A percentile compares a stretch with the other conserved stretches of the same genome.
phyloP scores from a whole-genome alignment of 192 early-diverging fungal species.

The Gigaspora rosea region DNA sequence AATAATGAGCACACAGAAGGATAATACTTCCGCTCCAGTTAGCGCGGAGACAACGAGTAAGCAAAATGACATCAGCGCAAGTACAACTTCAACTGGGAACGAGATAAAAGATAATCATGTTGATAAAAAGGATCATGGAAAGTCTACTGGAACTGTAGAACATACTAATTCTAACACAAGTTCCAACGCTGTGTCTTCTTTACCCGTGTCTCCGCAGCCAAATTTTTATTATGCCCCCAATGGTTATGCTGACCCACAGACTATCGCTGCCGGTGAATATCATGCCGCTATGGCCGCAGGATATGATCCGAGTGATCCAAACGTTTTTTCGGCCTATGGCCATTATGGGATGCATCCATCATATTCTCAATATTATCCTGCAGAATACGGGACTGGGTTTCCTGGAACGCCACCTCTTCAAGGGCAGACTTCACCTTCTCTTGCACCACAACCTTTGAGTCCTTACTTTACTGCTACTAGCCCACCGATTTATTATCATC shows the following conservation, averaged over 20 bases:
- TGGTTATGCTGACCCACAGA: slow-evolving; percentile 36
- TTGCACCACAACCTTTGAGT: slow-evolving; percentile 44
- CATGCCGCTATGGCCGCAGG: slow-evolving; percentile 37
- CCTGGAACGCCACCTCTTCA: slow-evolving; percentile 48
- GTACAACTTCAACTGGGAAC: background rate
- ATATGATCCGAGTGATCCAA: slow-evolving; percentile 38
- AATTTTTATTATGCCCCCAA: slow-evolving; percentile 31
- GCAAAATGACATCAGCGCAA: slow-evolving; percentile 6
- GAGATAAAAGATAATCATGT: background rate
- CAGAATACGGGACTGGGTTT: slow-evolving; percentile 42
- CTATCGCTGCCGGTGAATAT: slow-evolving; percentile 35
- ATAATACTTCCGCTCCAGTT: background rate
- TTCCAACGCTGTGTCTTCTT: background rate
- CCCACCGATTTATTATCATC: slow-evolving; percentile 36
- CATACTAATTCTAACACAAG: slow-evolving; percentile 14
- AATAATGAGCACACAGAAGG: slow-evolving; percentile 16
- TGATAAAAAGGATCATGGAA: slow-evolving; percentile 25
- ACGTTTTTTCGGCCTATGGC: slow-evolving; percentile 31
- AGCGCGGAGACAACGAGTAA: background rate
- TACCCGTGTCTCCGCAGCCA: slow-evolving; percentile 21
- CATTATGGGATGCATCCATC: slow-evolving; percentile 46
- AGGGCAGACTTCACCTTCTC: slow-evolving; percentile 42
- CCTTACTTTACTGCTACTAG: slow-evolving; percentile 48
- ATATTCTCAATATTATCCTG: slow-evolving; percentile 46
- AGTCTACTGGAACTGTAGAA: slow-evolving; percentile 19